Conservation (phyloP, 2,329 filamentous ascomycete genomes). For the Orbilia quercus region DNA sequence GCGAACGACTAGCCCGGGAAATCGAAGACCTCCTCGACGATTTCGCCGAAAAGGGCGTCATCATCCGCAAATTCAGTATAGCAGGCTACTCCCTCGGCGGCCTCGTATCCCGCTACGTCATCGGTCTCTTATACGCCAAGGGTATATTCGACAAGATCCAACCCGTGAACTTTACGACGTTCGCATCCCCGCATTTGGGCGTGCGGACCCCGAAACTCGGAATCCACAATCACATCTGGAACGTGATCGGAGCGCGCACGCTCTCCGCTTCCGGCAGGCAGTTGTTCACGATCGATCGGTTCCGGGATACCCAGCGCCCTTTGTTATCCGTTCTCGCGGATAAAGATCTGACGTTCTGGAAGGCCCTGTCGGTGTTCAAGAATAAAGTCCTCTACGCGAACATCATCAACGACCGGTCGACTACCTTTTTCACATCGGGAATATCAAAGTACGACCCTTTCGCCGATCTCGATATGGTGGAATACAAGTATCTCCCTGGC, state of each 20-base stretch:
- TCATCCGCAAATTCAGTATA: constrained; percentile 83
- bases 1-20: constrained; percentile 75
- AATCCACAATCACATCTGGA: constrained; percentile 76
- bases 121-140: constrained; percentile 83
- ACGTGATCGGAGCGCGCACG: constrained; percentile 82
- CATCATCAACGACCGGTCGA: constrained; percentile 83
- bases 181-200: constrained; percentile 86
- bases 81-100: constrained; percentile 86
- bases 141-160: constrained; percentile 82
- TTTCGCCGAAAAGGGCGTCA: constrained; percentile 72
- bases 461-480: constrained; percentile 73
- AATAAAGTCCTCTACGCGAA: constrained; percentile 84
- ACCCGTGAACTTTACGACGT: constrained; percentile 93
- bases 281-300: constrained; percentile 85
- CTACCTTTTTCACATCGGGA: constrained; percentile 72
- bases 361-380: constrained; percentile 79
- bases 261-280: constrained; percentile 86
- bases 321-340: constrained; percentile 85
- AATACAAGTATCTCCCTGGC: constrained; percentile 78
- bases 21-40: constrained; percentile 73
- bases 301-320: constrained; percentile 83
- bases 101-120: constrained; percentile 83
- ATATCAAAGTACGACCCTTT: constrained; percentile 84
- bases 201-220: constrained; percentile 76
- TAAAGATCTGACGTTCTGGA: constrained; percentile 84